Evolutionary conservation across 148 eudicot genomes (phyloP).

Genomic region (Simmondsia chinensis): DNA sequence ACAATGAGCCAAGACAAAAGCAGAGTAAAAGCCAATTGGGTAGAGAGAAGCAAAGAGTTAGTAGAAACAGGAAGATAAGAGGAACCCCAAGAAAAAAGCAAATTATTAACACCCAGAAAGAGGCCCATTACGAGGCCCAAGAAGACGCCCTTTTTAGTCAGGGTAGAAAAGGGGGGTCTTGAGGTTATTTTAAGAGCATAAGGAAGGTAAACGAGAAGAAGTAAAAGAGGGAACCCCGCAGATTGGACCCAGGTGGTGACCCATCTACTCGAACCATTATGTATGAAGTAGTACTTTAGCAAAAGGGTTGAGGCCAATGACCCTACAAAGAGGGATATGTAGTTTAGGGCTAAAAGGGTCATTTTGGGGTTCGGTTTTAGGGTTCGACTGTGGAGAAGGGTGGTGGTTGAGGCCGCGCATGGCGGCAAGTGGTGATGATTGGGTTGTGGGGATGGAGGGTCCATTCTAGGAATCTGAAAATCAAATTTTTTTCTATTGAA

Average conservation of each 20-base stretch:
- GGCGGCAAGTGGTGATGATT: no score
- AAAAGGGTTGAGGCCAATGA: constrained; percentile 47
- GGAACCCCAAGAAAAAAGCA: constrained; percentile 67
- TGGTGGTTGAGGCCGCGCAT: background rate
- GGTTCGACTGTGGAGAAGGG: constrained; percentile 3
- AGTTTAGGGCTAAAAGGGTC: constrained; percentile 35
- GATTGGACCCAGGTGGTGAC: constrained; percentile 74
- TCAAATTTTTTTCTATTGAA: no score
- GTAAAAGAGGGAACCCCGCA: constrained; percentile 59
- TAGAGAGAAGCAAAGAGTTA: constrained; percentile 45
- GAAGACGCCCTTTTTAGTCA: constrained; percentile 10
- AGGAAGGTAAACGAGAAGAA: constrained; percentile 36
- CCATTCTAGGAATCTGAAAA: no score
- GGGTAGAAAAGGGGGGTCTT: constrained; percentile 40
- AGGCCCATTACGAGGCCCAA: constrained; percentile 31
- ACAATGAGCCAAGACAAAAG: constrained; percentile 52
- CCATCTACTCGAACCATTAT: constrained; percentile 72
- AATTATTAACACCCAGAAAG: constrained; percentile 40
- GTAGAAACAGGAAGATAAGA: constrained; percentile 80
- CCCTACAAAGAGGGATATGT: constrained; percentile 36
- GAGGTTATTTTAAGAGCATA: constrained; percentile 21
- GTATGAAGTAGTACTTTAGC: constrained; percentile 62
- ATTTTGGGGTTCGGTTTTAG: constrained; percentile 21
- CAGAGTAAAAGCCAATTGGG: constrained; percentile 56
- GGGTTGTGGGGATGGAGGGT: no score